Conservation (phyloP, 1,139 yeast species). For the Geotrichum europaeum region DNA sequence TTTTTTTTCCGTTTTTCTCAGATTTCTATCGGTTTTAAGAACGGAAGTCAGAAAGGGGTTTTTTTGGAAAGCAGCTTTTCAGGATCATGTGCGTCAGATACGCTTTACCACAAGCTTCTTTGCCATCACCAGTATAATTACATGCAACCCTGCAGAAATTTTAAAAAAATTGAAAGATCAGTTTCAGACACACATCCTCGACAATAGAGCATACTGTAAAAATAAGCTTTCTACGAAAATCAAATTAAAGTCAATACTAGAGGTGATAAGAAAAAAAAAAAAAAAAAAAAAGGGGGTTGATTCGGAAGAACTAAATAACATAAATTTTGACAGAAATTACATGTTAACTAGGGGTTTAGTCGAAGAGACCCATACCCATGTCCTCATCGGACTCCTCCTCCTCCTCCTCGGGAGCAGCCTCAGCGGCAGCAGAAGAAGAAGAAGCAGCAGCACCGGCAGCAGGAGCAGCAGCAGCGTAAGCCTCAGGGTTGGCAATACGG, state of each 20-base stretch:
- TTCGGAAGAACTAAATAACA: not conserved
- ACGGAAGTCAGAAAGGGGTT: no score
- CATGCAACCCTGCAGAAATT: no score
- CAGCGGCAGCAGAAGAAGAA: slow-evolving; percentile 58
- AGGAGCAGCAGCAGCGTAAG: slow-evolving; percentile 97
- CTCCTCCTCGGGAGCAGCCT: slow-evolving; percentile 69
- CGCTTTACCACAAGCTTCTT: no score
- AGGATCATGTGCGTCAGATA: no score
- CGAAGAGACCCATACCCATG: slow-evolving; percentile 99
- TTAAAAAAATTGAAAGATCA: not conserved
- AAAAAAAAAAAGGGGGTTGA: not conserved
- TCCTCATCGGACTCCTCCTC: slow-evolving; percentile 74
- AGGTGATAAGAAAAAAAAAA: not conserved
- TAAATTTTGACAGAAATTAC: not conserved
- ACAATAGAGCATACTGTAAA: no score
- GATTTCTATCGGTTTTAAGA: no score
- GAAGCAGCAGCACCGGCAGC: slow-evolving; percentile 67
- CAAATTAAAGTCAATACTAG: not conserved
- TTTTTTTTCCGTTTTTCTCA: no score
- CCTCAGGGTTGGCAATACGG: slow-evolving; percentile 99
- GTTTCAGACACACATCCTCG: not conserved
- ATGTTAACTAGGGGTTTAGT: slow-evolving; percentile 44
- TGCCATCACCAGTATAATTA: no score
- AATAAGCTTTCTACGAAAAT: not conserved
- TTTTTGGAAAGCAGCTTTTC: no score